Conservation (phyloP, 768 basidiomycete species). For the Boletus rubropictus region DNA sequence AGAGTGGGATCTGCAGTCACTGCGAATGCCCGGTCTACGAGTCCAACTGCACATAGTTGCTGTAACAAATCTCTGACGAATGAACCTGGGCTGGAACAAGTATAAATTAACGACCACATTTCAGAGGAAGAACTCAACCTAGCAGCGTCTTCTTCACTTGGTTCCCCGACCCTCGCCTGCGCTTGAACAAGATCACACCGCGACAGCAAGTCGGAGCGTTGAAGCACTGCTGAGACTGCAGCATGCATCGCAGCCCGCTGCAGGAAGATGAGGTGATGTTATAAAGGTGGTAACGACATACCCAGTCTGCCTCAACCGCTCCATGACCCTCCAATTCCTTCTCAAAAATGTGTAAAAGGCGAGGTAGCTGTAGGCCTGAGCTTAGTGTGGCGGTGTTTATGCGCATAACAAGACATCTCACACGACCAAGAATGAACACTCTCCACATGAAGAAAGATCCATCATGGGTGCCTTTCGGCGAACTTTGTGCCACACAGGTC, state of each 20-base stretch:
- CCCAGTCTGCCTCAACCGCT: slow-evolving; percentile 52
- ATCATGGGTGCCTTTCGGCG: slow-evolving; percentile 28
- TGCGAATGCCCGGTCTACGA: slow-evolving; percentile 52
- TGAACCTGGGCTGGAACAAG: slow-evolving; percentile 15
- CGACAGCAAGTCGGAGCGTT: slow-evolving; percentile 49
- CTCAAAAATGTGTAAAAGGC: slow-evolving; percentile 51
- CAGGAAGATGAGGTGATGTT: slow-evolving; percentile 9
- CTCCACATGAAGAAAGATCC: slow-evolving; percentile 51
- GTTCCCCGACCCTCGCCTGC: slow-evolving; percentile 22
- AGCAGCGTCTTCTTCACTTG: slow-evolving; percentile 19
- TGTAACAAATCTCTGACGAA: slow-evolving; percentile 37
- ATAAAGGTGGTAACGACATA: slow-evolving; percentile 26
- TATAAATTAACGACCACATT: slow-evolving; percentile 8
- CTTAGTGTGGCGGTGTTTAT: background rate
- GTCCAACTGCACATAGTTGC: slow-evolving; percentile 46
- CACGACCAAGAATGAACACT: slow-evolving; percentile 66
- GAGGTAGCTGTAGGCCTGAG: slow-evolving; percentile 47
- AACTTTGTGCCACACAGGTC: slow-evolving; percentile 53
- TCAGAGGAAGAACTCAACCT: slow-evolving; percentile 9
- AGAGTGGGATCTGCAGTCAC: slow-evolving; percentile 47
- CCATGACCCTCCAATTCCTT: slow-evolving; percentile 45
- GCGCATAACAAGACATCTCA: slow-evolving; percentile 32
- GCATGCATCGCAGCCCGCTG: slow-evolving; percentile 42
- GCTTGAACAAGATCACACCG: slow-evolving; percentile 47
- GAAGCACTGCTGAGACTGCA: slow-evolving; percentile 44